Conservation (phyloP, 2,329 filamentous ascomycete genomes). For the Rhynchosporium secalis region DNA sequence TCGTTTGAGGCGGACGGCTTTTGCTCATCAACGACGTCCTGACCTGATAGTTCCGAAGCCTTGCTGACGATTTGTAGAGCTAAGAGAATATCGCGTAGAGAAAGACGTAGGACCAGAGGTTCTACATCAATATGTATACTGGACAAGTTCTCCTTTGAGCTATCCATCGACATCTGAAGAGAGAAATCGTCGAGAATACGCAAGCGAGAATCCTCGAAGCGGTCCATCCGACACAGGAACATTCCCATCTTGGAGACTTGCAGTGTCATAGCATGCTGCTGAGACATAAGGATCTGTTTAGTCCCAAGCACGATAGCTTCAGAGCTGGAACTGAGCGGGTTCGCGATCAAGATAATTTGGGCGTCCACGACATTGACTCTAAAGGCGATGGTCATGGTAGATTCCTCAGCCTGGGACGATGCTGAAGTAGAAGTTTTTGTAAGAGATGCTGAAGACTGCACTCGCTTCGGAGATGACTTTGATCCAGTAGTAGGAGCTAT, state of each 20-base stretch:
- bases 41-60: constrained; percentile 81
- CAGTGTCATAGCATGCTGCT: constrained; percentile 90
- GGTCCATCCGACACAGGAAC: constrained; percentile 98
- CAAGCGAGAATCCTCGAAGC: constrained; percentile 85
- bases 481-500: constrained; percentile 36
- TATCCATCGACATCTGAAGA: constrained; percentile 83
- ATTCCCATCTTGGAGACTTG: constrained; percentile 94
- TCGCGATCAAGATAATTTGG: constrained; percentile 94
- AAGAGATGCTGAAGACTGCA: constrained; percentile 27
- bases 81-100: constrained; percentile 89
- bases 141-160: constrained; percentile 60
- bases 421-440: constrained; percentile 32
- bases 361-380: constrained; percentile 93
- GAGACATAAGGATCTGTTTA: constrained; percentile 88
- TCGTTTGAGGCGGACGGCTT: constrained; percentile 47
- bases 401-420: constrained; percentile 37
- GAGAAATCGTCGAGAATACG: constrained; percentile 97
- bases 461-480: constrained; percentile 19
- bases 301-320: constrained; percentile 95
- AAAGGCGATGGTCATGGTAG: constrained; percentile 76
- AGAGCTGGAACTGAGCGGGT: constrained; percentile 83
- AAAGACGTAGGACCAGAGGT: constrained; percentile 85
- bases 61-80: constrained; percentile 90
- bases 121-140: constrained; percentile 88
- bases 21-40: constrained; percentile 51